Percentiles rank a stretch among this genome's conserved stretches.
Evolutionary conservation across 768 basidiomycete genomes (phyloP).

Genomic region (Paxillus rubicundulus): DNA sequence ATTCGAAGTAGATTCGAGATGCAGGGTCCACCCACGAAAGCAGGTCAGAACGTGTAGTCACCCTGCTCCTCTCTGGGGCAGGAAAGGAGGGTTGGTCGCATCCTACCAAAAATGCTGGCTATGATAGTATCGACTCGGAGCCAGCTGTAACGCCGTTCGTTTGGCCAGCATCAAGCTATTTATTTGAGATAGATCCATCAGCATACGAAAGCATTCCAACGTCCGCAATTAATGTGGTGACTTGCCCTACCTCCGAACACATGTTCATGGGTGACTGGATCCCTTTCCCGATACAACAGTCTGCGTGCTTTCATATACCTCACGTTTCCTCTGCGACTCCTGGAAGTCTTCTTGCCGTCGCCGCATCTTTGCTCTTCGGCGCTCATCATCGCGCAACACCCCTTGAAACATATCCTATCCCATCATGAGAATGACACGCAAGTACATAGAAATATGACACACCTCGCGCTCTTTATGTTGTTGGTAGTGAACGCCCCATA

Average conservation of each 20-base stretch:
- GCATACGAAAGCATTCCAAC: background rate
- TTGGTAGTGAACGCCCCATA: slow-evolving; percentile 89
- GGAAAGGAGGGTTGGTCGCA: background rate
- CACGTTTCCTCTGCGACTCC: slow-evolving; percentile 61
- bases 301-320: slow-evolving; percentile 60
- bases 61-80: background rate
- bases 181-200: background rate
- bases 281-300: slow-evolving; percentile 20
- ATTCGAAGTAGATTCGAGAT: background rate
- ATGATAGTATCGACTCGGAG: background rate
- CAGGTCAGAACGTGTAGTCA: background rate
- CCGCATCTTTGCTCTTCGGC: slow-evolving; percentile 66
- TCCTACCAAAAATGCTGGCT: slow-evolving; percentile 2
- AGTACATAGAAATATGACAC: slow-evolving; percentile 1
- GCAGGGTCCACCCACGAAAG: slow-evolving; percentile 14
- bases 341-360: slow-evolving; percentile 62
- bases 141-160: background rate
- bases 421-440: slow-evolving; percentile 8
- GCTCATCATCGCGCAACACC: slow-evolving; percentile 84
- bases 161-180: background rate
- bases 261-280: slow-evolving; percentile 3
- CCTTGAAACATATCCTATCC: slow-evolving; percentile 86
- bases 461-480: slow-evolving; percentile 85
- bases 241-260: background rate
- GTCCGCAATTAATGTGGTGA: background rate